phyloP scores from a whole-genome alignment of 192 early-diverging fungal species.

The Podila epicladia region DNA sequence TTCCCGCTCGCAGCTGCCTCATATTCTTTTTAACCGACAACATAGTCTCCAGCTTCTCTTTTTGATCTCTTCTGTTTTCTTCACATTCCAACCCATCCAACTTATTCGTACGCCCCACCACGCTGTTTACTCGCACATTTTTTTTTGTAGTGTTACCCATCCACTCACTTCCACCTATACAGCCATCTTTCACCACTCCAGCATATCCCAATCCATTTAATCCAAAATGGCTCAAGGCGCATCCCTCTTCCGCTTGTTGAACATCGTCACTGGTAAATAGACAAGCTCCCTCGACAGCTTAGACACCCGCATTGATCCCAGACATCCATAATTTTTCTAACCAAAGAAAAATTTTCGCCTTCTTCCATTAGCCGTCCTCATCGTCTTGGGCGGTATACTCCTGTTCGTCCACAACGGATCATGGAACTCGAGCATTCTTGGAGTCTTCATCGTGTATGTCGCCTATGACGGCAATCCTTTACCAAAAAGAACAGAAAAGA shows the following conservation, averaged over 20 bases:
- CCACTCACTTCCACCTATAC: background rate
- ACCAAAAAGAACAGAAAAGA: too few relatives aligned
- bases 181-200: background rate
- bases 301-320: background rate
- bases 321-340: background rate
- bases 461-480: background rate
- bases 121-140: background rate
- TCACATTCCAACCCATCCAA: background rate
- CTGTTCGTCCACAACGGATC: conserved; percentile 22
- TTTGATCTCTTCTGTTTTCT: conserved; percentile 3
- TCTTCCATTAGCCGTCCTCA: conserved; percentile 9
- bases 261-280: conserved; percentile 22
- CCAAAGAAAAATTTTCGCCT: too few relatives aligned
- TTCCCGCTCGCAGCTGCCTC: too few relatives aligned
- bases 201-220: background rate
- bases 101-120: background rate
- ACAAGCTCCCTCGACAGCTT: background rate
- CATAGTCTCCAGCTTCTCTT: background rate
- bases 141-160: too few relatives aligned
- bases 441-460: conserved; percentile 30
- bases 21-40: background rate
- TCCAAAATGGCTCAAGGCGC: conserved; percentile 37
- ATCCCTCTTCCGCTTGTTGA: conserved; percentile 27
- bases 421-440: conserved; percentile 44
- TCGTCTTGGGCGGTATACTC: conserved; percentile 26